A percentile compares a stretch with the other conserved stretches of the same genome.
These are phyloP conservation scores for Kalmusia sp. DNA, from an alignment of 2,329 filamentous ascomycete genomes.

Conservation along the genomic window DNA sequence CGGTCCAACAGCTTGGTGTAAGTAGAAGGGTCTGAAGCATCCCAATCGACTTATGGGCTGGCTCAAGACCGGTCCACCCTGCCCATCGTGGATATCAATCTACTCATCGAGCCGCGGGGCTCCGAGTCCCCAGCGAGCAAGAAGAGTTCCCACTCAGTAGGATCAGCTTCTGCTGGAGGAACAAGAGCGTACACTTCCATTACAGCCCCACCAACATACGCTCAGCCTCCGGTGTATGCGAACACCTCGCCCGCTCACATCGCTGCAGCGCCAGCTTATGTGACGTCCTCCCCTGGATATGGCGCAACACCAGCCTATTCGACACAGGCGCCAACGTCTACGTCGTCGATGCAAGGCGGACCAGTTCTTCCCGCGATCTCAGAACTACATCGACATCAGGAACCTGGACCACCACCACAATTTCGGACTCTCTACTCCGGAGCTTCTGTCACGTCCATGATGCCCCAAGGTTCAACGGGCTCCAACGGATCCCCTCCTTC, in stretches of 20 bases:
- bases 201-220: constrained; percentile 44
- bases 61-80: constrained; percentile 53
- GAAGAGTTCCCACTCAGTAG: constrained; percentile 49
- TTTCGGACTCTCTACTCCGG: constrained; percentile 48
- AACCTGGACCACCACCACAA: constrained; percentile 46
- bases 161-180: constrained; percentile 52
- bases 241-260: constrained; percentile 38
- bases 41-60: constrained; percentile 48
- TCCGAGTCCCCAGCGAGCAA: constrained; percentile 69
- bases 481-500: constrained; percentile 41
- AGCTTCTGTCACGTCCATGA: constrained; percentile 45
- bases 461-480: constrained; percentile 30
- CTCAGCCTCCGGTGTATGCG: constrained; percentile 42
- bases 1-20: constrained; percentile 18
- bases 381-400: constrained; percentile 47
- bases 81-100: constrained; percentile 94
- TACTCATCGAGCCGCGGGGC: constrained; percentile 79
- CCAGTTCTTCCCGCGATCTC: constrained; percentile 47
- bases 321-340: constrained; percentile 31
- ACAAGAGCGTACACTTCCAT: constrained; percentile 37
- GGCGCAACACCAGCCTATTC: constrained; percentile 35
- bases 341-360: constrained; percentile 44
- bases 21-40: constrained; percentile 21
- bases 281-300: constrained; percentile 35
- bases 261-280: constrained; percentile 40